These are phyloP conservation scores for Streptanthus diversifolius DNA, from an alignment of 345 rosid species.

Conservation along the genomic window DNA sequence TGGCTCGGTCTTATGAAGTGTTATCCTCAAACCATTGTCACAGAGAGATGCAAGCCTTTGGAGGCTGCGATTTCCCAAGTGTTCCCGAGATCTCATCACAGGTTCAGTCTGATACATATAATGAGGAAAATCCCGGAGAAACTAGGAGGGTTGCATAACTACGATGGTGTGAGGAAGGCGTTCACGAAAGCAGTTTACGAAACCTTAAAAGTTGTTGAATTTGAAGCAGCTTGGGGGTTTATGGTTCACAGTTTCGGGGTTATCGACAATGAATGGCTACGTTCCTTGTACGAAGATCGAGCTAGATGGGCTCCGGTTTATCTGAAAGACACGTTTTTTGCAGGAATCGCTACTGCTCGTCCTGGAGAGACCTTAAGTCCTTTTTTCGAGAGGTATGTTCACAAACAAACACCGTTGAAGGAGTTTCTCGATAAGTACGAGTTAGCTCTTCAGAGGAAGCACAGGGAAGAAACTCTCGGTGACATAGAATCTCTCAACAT, in stretches of 20 bases:
- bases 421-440: slow-evolving; percentile 89
- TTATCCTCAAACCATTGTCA: slow-evolving; percentile 58
- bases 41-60: slow-evolving; percentile 57
- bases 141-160: slow-evolving; percentile 48
- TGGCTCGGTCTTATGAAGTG: slow-evolving; percentile 47
- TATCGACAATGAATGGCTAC: slow-evolving; percentile 62
- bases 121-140: slow-evolving; percentile 53
- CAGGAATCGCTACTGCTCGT: slow-evolving; percentile 54
- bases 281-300: slow-evolving; percentile 65
- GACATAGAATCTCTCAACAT: slow-evolving; percentile 57
- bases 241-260: slow-evolving; percentile 58
- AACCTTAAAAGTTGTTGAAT: slow-evolving; percentile 59
- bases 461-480: slow-evolving; percentile 59
- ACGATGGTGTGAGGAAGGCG: slow-evolving; percentile 52
- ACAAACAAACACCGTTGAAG: slow-evolving; percentile 74
- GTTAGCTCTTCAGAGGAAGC: slow-evolving; percentile 67
- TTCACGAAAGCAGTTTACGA: slow-evolving; percentile 48
- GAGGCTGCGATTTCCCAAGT: slow-evolving; percentile 52
- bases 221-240: slow-evolving; percentile 68
- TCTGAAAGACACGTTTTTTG: slow-evolving; percentile 66
- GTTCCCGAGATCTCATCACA: slow-evolving; percentile 56
- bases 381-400: slow-evolving; percentile 65
- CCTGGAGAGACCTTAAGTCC: slow-evolving; percentile 49
- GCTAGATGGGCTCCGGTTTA: slow-evolving; percentile 79
- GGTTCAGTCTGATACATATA: slow-evolving; percentile 46